Base-by-base conservation (phyloP, 225 moss, liverwort and hornwort species). In the Anthoceros angustus region DNA sequence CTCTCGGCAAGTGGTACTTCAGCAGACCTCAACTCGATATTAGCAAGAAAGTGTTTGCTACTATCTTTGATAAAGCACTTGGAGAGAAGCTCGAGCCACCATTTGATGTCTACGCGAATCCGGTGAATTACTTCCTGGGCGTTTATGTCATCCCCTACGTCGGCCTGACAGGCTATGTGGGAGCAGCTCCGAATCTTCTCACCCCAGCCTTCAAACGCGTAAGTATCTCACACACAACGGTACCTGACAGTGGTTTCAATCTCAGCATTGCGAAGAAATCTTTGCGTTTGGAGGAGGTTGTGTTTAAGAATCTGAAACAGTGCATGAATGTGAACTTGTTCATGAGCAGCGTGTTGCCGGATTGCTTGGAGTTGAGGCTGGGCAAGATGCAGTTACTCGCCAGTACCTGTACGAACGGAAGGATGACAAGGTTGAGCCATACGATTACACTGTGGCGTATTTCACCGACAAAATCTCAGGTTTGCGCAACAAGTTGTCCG, bases 61-160 rank as follows among this genome's bases (percentile, higher is more conserved):
- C 0, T 0, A 5, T 70, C 0, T 66, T 88, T 21, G 80, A 86
- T 66, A 41, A 64, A 5, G 80, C 5, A 2, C 39, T 73, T 14
- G 78, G 78, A 32, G 66, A 65, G 43, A 78, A 63, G 40, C 12
- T 88, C 74, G 60, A 14, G 16, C 92, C 92, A 41, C 64, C 86
- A 0, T 92, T 80, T 25, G 64, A 92, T 41, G 79, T 82, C 0
- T 92, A 86, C 5, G 70, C 25, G 38, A 77, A 77, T 71, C 76
- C 78, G 21, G 63, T 89, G 72, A 92, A 88, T 48, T 88, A 81
- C 25, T 62, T 86, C 4, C 80, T 92, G 41, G 86, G 84, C 0
- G 71, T 81, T 0, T 92, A 92, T 65, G 70, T 74, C 3, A 88
- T 92, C 18, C 92, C 92, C 3, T 92, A 92, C 11, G 92, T 92